Conservation (phyloP, 1,284 basidiomycete genomes). For the Prillingera fragicola region DNA sequence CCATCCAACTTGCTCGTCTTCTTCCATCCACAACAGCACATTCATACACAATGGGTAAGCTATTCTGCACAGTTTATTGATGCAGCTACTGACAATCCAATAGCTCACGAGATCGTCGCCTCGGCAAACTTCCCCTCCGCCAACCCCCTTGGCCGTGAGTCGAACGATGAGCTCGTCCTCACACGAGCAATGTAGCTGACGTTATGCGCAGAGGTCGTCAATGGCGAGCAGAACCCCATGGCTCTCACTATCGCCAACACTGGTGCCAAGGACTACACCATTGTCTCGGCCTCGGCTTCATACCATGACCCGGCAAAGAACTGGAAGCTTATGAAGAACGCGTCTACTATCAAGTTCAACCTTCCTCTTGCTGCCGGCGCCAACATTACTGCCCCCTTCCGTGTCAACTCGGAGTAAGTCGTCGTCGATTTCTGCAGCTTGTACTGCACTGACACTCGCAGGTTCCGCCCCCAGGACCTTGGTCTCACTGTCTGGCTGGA, state of each 20-base stretch:
- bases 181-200: conserved; percentile 5
- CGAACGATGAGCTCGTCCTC: background rate
- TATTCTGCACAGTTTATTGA: too few species aligned
- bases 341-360: conserved; percentile 59
- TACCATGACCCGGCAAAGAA: conserved; percentile 64
- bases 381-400: conserved; percentile 66
- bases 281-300: conserved; percentile 64
- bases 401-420: conserved; percentile 77
- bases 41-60: conserved; percentile 19
- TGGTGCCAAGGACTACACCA: conserved; percentile 67
- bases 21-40: background rate
- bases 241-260: conserved; percentile 66
- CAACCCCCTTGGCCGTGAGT: conserved; percentile 75
- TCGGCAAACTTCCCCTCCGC: conserved; percentile 65
- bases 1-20: too few species aligned
- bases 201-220: conserved; percentile 62
- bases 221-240: conserved; percentile 74
- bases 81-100: background rate
- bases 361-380: conserved; percentile 59
- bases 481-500: conserved; percentile 70
- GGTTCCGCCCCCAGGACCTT: conserved; percentile 62
- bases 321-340: conserved; percentile 58
- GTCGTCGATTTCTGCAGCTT: background rate
- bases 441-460: conserved; percentile 35
- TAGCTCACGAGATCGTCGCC: conserved; percentile 53